Percentiles rank a stretch among this genome's conserved stretches.
phyloP scores from a whole-genome alignment of 108 stramenopile genomes.

The Cyclotella cryptica region DNA sequence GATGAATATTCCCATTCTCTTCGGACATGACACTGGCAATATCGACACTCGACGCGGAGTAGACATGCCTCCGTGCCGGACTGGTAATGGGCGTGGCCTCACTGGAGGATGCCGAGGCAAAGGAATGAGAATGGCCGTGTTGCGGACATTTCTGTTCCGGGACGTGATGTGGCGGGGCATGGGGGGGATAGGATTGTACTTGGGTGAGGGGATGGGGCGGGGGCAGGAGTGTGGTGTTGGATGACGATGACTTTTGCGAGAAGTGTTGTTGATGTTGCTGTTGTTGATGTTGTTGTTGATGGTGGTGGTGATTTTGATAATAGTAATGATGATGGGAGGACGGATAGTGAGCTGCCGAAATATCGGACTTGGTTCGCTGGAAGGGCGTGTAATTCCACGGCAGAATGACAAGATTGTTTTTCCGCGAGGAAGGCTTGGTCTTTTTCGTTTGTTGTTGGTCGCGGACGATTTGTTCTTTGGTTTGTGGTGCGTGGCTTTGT shows the following conservation, averaged over 20 bases:
- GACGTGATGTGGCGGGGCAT: slow-evolving; percentile 1
- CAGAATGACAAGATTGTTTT: slow-evolving; percentile 43
- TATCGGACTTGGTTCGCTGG: not conserved
- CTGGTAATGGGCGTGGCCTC: slow-evolving; percentile 14
- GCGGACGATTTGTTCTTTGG: not conserved
- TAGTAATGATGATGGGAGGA: too few relatives aligned
- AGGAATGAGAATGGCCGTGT: slow-evolving; percentile 5
- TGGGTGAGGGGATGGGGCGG: slow-evolving; percentile 15
- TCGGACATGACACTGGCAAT: not conserved
- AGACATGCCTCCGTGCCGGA: not conserved
- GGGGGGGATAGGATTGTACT: slow-evolving; percentile 17
- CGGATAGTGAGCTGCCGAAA: not conserved
- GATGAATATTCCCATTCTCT: not conserved
- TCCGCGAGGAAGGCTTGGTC: slow-evolving; percentile 9
- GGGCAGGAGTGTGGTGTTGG: not conserved
- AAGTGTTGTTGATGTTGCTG: not conserved
- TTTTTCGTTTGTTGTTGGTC: slow-evolving; percentile 18
- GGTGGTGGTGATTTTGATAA: too few relatives aligned
- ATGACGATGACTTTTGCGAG: not conserved
- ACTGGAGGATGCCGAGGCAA: slow-evolving; percentile 4
- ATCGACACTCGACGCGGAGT: not conserved
- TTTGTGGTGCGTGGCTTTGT: not conserved
- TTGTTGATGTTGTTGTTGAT: too few relatives aligned
- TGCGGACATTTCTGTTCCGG: not conserved
- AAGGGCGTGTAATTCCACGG: slow-evolving; percentile 12